Evolutionary conservation across 345 rosid species (phyloP).

Genomic region (Rhodamnia argentea): DNA sequence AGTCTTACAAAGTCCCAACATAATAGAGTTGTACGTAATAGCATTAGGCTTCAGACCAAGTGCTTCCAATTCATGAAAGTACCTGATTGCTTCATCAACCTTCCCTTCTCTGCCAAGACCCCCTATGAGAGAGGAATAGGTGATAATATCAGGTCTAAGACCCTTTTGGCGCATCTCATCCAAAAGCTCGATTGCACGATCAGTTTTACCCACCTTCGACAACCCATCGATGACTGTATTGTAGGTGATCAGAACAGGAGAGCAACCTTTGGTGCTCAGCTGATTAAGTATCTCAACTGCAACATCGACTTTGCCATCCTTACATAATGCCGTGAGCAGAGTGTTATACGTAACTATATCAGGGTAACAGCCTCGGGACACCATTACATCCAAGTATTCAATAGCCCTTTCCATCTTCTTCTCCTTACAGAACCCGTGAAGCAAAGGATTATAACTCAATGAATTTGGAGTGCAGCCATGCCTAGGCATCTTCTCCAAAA

Average conservation of each 20-base stretch:
- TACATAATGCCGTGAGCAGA: conserved; percentile 70
- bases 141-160: conserved; percentile 63
- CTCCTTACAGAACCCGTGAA: conserved; percentile 85
- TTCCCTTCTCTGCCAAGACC: conserved; percentile 81
- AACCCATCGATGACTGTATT: conserved; percentile 84
- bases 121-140: conserved; percentile 71
- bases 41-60: conserved; percentile 59
- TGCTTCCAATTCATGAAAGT: conserved; percentile 65
- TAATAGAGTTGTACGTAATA: conserved; percentile 57
- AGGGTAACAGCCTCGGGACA: conserved; percentile 80
- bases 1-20: conserved; percentile 70
- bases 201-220: conserved; percentile 71
- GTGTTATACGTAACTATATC: conserved; percentile 91
- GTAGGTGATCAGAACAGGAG: conserved; percentile 70
- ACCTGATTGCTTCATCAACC: conserved; percentile 63
- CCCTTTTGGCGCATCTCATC: conserved; percentile 71
- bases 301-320: conserved; percentile 74
- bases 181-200: conserved; percentile 50
- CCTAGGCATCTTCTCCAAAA: conserved; percentile 77
- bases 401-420: conserved; percentile 81
- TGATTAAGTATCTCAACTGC: conserved; percentile 88
- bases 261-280: conserved; percentile 66
- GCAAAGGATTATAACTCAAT: conserved; percentile 67
- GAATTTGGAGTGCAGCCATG: conserved; percentile 80
- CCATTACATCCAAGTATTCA: conserved; percentile 75